Percentiles rank a stretch among this genome's conserved stretches.
Conservation (phyloP, 2,329 filamentous ascomycete genomes). For the Hypoxylon sp. region DNA sequence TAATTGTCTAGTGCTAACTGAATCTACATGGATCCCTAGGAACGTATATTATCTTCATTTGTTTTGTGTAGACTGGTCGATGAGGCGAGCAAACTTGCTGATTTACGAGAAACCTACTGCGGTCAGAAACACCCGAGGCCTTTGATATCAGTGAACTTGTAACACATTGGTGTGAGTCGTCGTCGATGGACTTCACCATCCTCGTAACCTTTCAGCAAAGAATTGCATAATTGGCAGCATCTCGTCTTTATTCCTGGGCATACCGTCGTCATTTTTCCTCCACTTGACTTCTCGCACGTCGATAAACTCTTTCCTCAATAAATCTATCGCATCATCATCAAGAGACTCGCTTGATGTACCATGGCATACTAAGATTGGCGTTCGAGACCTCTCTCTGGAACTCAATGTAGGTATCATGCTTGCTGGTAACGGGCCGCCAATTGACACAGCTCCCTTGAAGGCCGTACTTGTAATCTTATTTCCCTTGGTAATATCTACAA, state of each 20-base stretch:
- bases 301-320: constrained; percentile 75
- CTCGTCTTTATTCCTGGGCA: constrained; percentile 88
- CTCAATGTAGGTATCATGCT: constrained; percentile 66
- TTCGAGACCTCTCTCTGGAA: constrained; percentile 69
- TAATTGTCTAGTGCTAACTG: neutral
- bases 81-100: neutral
- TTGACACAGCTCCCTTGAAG: constrained; percentile 72
- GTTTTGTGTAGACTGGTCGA: too few relatives aligned
- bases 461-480: constrained; percentile 31
- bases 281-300: constrained; percentile 78
- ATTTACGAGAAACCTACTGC: neutral
- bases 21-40: too few relatives aligned
- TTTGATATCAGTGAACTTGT: neutral
- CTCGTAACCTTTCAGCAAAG: constrained; percentile 74
- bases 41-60: too few relatives aligned
- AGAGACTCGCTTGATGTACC: constrained; percentile 64
- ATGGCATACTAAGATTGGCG: constrained; percentile 74
- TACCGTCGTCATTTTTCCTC: constrained; percentile 79
- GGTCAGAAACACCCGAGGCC: neutral
- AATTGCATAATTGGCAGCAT: constrained; percentile 93
- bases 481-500: constrained; percentile 55
- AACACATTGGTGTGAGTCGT: neutral
- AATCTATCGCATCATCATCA: constrained; percentile 74
- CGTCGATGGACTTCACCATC: constrained; percentile 41
- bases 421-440: constrained; percentile 72